These are phyloP conservation scores for Gremmenia infestans DNA, from an alignment of 2,329 filamentous ascomycete genomes.

Conservation along the genomic window DNA sequence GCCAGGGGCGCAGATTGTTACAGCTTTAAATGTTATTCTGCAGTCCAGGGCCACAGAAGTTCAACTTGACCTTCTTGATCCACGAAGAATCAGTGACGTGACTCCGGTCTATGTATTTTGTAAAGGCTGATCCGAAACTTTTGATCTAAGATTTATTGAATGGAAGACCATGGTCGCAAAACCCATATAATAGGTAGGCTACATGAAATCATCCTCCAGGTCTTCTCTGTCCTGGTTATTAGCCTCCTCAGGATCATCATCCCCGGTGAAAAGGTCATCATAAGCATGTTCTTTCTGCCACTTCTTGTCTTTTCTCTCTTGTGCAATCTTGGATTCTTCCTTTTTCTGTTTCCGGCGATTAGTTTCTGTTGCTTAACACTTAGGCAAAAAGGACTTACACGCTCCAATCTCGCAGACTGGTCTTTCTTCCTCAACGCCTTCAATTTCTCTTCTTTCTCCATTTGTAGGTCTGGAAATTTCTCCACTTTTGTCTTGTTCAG, in stretches of 20 bases:
- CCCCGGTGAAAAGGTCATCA: conserved; percentile 83
- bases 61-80: too few species aligned
- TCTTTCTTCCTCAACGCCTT: conserved; percentile 69
- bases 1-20: too few species aligned
- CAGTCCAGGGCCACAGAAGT: too few species aligned
- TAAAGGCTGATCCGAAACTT: too few species aligned
- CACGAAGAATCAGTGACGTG: too few species aligned
- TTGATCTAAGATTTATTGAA: background rate
- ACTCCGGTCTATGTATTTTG: too few species aligned
- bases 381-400: conserved; percentile 44
- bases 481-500: conserved; percentile 95
- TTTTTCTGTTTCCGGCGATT: conserved; percentile 53
- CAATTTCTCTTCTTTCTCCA: conserved; percentile 74
- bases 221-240: conserved; percentile 78
- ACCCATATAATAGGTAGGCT: conserved; percentile 27
- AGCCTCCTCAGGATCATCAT: conserved; percentile 69
- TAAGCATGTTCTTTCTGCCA: conserved; percentile 98
- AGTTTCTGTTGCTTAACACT: background rate
- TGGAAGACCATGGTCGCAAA: too few species aligned
- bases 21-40: too few species aligned
- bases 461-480: conserved; percentile 75
- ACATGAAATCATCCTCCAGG: conserved; percentile 94
- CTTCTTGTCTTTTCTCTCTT: conserved; percentile 83
- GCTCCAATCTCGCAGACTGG: conserved; percentile 53
- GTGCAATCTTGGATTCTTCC: conserved; percentile 66